A percentile compares a stretch with the other conserved stretches of the same genome.
Conservation (phyloP, 306 rosid species). For the Macrotyloma uniflorum region DNA sequence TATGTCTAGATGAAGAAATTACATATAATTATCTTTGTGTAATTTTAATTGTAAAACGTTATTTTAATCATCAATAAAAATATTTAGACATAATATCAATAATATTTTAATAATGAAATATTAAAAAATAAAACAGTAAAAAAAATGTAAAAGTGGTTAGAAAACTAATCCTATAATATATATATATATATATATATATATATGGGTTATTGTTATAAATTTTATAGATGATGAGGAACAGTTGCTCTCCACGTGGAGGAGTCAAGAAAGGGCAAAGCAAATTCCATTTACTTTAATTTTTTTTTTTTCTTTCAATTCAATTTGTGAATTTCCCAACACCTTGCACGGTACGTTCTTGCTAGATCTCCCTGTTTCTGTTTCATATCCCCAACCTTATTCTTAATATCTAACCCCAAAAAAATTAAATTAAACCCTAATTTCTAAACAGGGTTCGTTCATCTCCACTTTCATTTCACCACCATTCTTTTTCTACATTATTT, state of each 20-base stretch:
- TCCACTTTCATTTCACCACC: not conserved
- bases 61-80: too few relatives aligned
- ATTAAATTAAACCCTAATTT: constrained; percentile 23
- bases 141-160: too few relatives aligned
- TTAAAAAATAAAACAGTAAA: too few relatives aligned
- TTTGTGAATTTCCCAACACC: not conserved
- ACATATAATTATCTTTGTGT: too few relatives aligned
- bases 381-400: not conserved
- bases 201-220: too few relatives aligned
- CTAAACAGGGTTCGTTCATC: constrained; percentile 26
- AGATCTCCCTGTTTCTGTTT: not conserved
- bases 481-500: not conserved
- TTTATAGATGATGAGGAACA: too few relatives aligned
- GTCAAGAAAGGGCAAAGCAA: not conserved
- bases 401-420: not conserved
- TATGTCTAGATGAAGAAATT: too few relatives aligned
- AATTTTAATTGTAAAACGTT: too few relatives aligned
- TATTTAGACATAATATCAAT: too few relatives aligned
- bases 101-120: too few relatives aligned
- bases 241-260: constrained; percentile 9
- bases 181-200: too few relatives aligned
- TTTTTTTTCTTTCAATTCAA: not conserved
- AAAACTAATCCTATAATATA: too few relatives aligned
- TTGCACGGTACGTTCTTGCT: not conserved
- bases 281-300: not conserved